A percentile compares a stretch with the other conserved stretches of the same genome.
Conservation (phyloP, 1,284 basidiomycete species). For the Naganishia albida region DNA sequence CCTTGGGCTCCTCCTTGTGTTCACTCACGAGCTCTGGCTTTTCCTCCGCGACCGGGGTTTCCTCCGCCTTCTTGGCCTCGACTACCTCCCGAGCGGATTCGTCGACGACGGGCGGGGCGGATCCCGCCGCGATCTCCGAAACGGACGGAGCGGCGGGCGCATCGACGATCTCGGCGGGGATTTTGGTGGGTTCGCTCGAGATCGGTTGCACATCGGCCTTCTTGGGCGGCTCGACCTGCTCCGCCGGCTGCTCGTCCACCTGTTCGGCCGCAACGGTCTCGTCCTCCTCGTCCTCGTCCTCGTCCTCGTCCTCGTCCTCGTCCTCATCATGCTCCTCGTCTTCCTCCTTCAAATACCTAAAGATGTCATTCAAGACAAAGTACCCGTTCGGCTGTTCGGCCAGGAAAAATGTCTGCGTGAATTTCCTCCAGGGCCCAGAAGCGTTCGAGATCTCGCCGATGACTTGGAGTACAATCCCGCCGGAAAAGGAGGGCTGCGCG, state of each 20-base stretch:
- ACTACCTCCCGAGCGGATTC: not conserved
- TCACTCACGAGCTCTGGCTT: too few relatives aligned
- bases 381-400: slow-evolving; percentile 99
- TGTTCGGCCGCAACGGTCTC: slow-evolving; percentile 28
- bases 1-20: slow-evolving; percentile 37
- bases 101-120: not conserved
- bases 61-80: slow-evolving; percentile 26
- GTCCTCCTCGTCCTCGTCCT: slow-evolving; percentile 16
- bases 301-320: slow-evolving; percentile 44
- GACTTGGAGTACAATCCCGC: slow-evolving; percentile 98
- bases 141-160: slow-evolving; percentile 35
- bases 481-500: slow-evolving; percentile 87
- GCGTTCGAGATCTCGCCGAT: slow-evolving; percentile 98
- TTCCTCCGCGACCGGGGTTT: slow-evolving; percentile 24
- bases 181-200: slow-evolving; percentile 4
- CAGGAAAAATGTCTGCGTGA: slow-evolving; percentile 99
- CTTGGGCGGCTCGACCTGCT: not conserved
- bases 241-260: not conserved
- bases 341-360: slow-evolving; percentile 98
- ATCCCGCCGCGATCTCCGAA: slow-evolving; percentile 26
- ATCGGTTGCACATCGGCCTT: not conserved
- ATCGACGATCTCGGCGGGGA: slow-evolving; percentile 7
- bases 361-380: slow-evolving; percentile 99
- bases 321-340: slow-evolving; percentile 74
- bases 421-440: slow-evolving; percentile 87